Evolutionary conservation across 305 asterid species (phyloP), one percentile per base, ranked within the genome.

Genomic region (Fraxinus ornus): DNA sequence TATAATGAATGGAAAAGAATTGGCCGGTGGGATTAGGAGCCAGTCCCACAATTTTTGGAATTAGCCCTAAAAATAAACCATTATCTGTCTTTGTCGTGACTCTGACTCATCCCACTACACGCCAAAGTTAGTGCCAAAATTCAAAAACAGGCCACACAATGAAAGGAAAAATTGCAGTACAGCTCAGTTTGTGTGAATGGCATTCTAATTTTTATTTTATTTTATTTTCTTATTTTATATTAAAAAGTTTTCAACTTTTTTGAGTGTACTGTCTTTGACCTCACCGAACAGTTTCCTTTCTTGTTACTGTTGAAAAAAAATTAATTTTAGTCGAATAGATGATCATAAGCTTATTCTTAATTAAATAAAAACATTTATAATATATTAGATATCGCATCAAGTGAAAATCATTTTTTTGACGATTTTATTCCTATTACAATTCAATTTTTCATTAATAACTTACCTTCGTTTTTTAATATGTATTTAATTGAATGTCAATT

Each of bases 21-120:
- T 12, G 36, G 17, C 74, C 36, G 7, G 74, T 12, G 36, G 36
- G 36, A 26, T 26, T 66, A 12, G 74, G 74, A 66, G 1, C 36
- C 7, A 4, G 36, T 66, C 74, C 19, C 3, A 26, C 4, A 22
- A 8, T 9, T 24, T 24, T 66, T 26, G 74, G 74, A 66, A 8
- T 66, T 66, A 26, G 35, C 74, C 74, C n/a, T 3, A 26, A 64
- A 24, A 64, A 8, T 64, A 10, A 66, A 9, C n/a, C 28, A 26
- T 24, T 66, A 84, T 28, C 19, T 72, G 89, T 85, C 88, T 7
- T 60, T 49, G 32, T 87, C 85, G 75, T 87, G 89, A 85, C 83
- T 80, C 86, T 87, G 89, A 85, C 83, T 82, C 86, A 80, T 36
- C 15, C 21, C 70, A 76, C 88, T 83, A 89, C 47, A 77, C 85